These are phyloP conservation scores for Leptodontidium sp. DNA, from an alignment of 2,329 filamentous ascomycete species.

Conservation along the genomic window DNA sequence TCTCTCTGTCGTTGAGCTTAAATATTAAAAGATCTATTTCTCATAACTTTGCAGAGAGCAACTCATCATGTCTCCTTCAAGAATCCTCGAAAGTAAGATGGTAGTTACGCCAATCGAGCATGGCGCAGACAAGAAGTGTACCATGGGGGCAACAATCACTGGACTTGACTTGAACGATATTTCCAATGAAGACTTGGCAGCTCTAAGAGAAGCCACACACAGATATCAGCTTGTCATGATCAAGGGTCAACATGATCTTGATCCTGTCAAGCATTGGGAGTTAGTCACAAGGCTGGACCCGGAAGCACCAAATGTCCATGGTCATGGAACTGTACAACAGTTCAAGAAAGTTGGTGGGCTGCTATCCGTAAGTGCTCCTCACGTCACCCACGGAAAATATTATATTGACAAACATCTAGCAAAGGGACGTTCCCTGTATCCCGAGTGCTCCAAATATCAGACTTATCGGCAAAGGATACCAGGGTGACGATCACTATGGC, in stretches of 20 bases:
- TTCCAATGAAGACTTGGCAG: conserved; percentile 49
- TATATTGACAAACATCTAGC: conserved; percentile 35
- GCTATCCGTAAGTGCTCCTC: conserved; percentile 44
- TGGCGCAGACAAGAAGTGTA: conserved; percentile 39
- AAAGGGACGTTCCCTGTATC: conserved; percentile 49
- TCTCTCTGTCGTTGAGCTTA: too few species aligned
- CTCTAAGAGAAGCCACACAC: conserved; percentile 52
- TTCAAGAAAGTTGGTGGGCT: conserved; percentile 53
- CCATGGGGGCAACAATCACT: conserved; percentile 50
- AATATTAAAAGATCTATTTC: too few species aligned
- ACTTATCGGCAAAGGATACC: conserved; percentile 55
- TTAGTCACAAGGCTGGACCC: conserved; percentile 55
- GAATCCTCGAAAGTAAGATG: conserved; percentile 26
- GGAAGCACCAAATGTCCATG: conserved; percentile 51
- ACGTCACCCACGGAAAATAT: conserved; percentile 10
- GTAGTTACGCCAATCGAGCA: conserved; percentile 35
- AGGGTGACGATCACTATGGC: conserved; percentile 55
- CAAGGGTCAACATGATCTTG: conserved; percentile 52
- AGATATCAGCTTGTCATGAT: conserved; percentile 54
- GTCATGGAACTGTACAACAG: conserved; percentile 52
- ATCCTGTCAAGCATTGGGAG: conserved; percentile 55
- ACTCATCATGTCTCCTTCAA: conserved; percentile 36
- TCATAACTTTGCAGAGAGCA: too few species aligned
- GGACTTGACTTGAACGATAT: conserved; percentile 51
- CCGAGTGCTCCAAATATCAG: conserved; percentile 55